Conservation (phyloP, 2,329 filamentous ascomycete species). For the Fusarium tanahbumbuense region DNA sequence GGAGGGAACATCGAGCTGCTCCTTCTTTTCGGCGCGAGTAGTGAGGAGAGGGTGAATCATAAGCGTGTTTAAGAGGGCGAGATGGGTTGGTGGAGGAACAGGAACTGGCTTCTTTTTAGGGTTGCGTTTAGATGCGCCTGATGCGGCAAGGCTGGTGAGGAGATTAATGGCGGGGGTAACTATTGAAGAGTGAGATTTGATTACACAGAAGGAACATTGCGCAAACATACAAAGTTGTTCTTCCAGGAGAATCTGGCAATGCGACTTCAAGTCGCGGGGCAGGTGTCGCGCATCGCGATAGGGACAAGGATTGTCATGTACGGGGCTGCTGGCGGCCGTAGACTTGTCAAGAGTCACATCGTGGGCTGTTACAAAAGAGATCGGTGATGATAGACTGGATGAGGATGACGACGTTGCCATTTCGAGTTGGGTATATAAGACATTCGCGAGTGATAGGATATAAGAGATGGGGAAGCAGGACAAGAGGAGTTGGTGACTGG, state of each 20-base stretch:
- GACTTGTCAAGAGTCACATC: conserved; percentile 47
- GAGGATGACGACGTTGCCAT: conserved; percentile 42
- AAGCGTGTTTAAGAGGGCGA: conserved; percentile 84
- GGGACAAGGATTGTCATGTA: conserved; percentile 45
- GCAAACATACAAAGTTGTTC: conserved; percentile 72
- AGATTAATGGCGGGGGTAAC: conserved; percentile 67
- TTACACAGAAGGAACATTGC: not conserved
- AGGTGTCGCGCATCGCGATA: conserved; percentile 69
- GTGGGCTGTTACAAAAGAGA: conserved; percentile 53
- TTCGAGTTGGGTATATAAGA: conserved; percentile 22
- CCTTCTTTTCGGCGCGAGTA: conserved; percentile 72
- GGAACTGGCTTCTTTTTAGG: conserved; percentile 59
- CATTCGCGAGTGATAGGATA: conserved; percentile 21
- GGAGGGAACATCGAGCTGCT: conserved; percentile 72
- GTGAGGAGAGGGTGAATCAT: conserved; percentile 84
- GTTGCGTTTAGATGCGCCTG: conserved; percentile 56
- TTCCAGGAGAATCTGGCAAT: conserved; percentile 79
- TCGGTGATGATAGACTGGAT: conserved; percentile 46
- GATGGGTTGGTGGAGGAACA: conserved; percentile 76
- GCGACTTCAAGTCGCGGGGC: conserved; percentile 71
- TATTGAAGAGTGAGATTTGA: conserved; percentile 22
- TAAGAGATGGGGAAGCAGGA: not conserved
- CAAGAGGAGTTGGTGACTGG: not conserved
- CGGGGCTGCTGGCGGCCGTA: conserved; percentile 53
- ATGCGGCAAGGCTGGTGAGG: conserved; percentile 70